Conservation (phyloP, 2,329 filamentous ascomycete genomes). For the Periconia sp. region DNA sequence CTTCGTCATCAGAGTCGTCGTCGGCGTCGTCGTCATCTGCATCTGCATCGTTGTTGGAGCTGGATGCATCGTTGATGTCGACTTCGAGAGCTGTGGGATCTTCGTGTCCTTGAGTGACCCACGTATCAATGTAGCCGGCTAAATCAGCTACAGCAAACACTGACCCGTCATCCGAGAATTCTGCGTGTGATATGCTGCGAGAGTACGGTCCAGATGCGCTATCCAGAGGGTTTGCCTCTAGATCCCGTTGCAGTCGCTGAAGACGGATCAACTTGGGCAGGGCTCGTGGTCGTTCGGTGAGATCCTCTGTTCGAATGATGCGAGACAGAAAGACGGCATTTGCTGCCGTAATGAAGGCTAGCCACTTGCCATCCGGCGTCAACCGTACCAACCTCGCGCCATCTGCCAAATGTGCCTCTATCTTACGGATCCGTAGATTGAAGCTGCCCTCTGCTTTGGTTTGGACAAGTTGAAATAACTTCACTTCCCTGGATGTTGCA, state of each 20-base stretch:
- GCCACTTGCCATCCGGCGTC: slow-evolving; percentile 70
- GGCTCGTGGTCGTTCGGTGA: slow-evolving; percentile 40
- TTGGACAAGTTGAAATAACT: slow-evolving; percentile 70
- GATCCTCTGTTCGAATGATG: slow-evolving; percentile 47
- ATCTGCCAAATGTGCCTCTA: slow-evolving; percentile 63
- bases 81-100: slow-evolving; percentile 49
- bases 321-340: slow-evolving; percentile 52
- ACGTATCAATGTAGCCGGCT: slow-evolving; percentile 84
- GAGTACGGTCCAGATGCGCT: slow-evolving; percentile 76
- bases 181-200: slow-evolving; percentile 69
- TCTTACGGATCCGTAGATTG: slow-evolving; percentile 69
- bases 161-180: slow-evolving; percentile 79
- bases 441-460: slow-evolving; percentile 55
- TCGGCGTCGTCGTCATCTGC: background rate
- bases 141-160: slow-evolving; percentile 80
- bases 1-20: slow-evolving; percentile 49
- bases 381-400: slow-evolving; percentile 73
- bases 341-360: slow-evolving; percentile 57
- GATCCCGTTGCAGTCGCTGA: slow-evolving; percentile 38
- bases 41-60: slow-evolving; percentile 28
- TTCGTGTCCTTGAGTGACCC: slow-evolving; percentile 67
- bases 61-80: slow-evolving; percentile 37
- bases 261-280: slow-evolving; percentile 43
- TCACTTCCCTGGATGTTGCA: slow-evolving; percentile 72
- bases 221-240: slow-evolving; percentile 48